Evolutionary conservation across 176 grass and related monocot species (phyloP).

Genomic region (Chloris gayana): DNA sequence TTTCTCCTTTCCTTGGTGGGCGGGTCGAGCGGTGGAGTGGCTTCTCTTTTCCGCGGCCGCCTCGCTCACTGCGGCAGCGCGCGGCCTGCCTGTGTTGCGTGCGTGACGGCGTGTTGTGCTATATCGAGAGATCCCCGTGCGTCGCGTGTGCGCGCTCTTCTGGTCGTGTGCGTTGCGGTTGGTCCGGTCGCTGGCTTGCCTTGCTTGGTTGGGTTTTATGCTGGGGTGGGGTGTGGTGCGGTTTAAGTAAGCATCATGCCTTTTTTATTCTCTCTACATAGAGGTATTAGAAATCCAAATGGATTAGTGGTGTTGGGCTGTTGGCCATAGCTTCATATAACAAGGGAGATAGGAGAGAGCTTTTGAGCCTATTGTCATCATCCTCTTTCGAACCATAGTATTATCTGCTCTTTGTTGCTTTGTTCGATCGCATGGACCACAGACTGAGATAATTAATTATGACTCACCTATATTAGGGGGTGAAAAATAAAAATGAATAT

Average conservation of each 20-base stretch:
- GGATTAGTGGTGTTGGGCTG: not conserved
- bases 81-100: not conserved
- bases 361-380: not conserved
- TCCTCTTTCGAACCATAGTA: not conserved
- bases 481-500: not conserved
- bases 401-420: not conserved
- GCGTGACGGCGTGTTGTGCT: not conserved
- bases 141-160: not conserved
- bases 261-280: not conserved
- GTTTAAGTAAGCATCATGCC: conserved; percentile 40
- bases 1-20: not conserved
- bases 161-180: not conserved
- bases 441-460: not conserved
- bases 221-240: conserved; percentile 29
- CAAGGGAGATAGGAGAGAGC: not conserved
- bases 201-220: not conserved
- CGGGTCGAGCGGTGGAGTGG: not conserved
- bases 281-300: not conserved
- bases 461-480: not conserved
- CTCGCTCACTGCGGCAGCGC: not conserved
- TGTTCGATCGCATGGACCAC: not conserved
- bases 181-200: not conserved
- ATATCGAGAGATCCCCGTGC: not conserved
- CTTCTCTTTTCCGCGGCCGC: not conserved
- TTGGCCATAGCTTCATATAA: not conserved